phyloP scores from a whole-genome alignment of 441 rosid genomes.

The Euphorbia neoarborescens region DNA sequence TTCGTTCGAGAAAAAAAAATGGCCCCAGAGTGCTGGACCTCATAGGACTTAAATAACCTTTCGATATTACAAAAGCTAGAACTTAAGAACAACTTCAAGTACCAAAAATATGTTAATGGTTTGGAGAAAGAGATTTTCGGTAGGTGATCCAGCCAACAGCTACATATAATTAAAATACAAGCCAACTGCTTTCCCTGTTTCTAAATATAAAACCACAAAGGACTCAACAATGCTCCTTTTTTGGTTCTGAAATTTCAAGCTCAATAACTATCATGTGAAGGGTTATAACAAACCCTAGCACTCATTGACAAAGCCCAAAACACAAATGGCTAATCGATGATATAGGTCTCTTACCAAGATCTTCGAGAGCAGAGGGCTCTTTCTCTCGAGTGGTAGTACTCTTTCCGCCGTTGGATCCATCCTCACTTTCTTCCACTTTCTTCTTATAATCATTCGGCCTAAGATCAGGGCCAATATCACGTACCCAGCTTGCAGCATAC shows the following conservation, averaged over 20 bases:
- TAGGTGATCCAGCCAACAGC: not conserved
- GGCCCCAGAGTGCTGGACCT: not conserved
- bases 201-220: not conserved
- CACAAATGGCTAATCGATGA: not conserved
- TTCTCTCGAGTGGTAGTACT: constrained; percentile 25
- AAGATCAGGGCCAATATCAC: constrained; percentile 90
- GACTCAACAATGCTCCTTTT: not conserved
- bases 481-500: constrained; percentile 76
- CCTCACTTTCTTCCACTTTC: constrained; percentile 31
- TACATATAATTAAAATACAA: not conserved
- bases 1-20: not conserved
- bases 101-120: not conserved
- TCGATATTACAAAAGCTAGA: too few relatives aligned
- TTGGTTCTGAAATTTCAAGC: not conserved
- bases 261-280: not conserved
- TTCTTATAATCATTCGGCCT: constrained; percentile 67
- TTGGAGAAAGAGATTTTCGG: not conserved
- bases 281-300: too few relatives aligned
- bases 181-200: not conserved
- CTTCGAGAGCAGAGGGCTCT: constrained; percentile 71
- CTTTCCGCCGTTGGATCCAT: constrained; percentile 14
- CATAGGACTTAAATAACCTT: not conserved
- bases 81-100: not conserved
- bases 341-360: constrained; percentile 47
- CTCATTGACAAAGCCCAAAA: not conserved